Evolutionary conservation across 2,329 filamentous ascomycete species (phyloP), one percentile per base, ranked within the genome.

Genomic region (Grosmannia clavigera): DNA sequence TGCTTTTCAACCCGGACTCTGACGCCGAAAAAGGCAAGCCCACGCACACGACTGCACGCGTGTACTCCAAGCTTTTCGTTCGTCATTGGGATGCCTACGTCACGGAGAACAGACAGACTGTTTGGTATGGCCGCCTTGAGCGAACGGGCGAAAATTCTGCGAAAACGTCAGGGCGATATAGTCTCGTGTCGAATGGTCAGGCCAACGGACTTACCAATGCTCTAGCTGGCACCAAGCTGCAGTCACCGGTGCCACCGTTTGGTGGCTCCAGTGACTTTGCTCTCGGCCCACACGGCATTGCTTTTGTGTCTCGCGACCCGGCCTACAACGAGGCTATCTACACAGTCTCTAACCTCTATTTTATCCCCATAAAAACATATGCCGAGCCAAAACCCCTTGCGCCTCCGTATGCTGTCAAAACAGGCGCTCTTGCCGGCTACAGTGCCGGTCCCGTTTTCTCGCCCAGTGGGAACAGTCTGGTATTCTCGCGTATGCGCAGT

Each of bases 11-110:
- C 68, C 76, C 82, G 14, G 77, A 84, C 46, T 76, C 78, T 16
- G 83, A 62, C 35, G 29, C 33, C 4, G 55, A 29, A 9, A 57
- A 62, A 14, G 46, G 81, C 46, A 74, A 81, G 63, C 82, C 84
- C 67, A 75, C 81, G 2, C 73, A 77, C 29, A 85, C 85, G 25
- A 81, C 82, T 3, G 90, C 83, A 33, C 85, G 81, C 66, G 79
- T 90, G 27, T 94, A 94, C 71, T 83, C 82, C 25, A 82, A 81
- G 55, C 81, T 92, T 31, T 94, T 89, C 67, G 87, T 89, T 33
- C 82, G 90, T 16, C 88, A 95, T 68, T 95, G 90, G 90, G 89
- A 95, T 69, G 72, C 79, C n/a, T 95, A 86, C 73, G 76, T 84
- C 31, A 83, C 81, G 0, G 80, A 84, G 54, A 85, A 88, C 67